Base-by-base conservation (phyloP, 129 eudicot genomes). In the Flaveria trinervia region DNA sequence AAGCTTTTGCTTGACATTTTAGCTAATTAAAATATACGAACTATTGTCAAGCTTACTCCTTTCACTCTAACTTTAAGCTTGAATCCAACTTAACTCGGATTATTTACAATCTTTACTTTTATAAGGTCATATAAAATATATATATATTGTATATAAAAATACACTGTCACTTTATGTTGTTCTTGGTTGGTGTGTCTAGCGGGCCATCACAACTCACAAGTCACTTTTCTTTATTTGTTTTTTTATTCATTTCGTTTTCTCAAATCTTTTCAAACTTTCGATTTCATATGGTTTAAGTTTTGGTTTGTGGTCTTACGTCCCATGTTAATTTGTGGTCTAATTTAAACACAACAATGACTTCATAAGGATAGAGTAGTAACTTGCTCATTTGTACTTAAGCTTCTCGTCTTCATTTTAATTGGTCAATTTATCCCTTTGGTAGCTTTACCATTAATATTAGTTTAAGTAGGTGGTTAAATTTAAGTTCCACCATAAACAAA, bases 261-360 rank as follows among this genome's bases (percentile, higher is more conserved):
- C 39, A 16, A 13, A 15, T 51, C 48, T 30, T 65, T 78, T 70
- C 71, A 18, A 9, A 44, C 48, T 44, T 44, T 10, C 48, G 48
- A 72, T 65, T 54, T 66, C 70, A 44, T 43, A 80, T 65, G 74
- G 66, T 80, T 26, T 5, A 73, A 73, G 6, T 64, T 73, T 65
- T 65, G 79, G 67, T 54, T 44, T 66, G 75, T 73, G 80, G 75
- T 75, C 44, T 80, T 54, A 30, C 56, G 84, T 80, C 76, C 80
- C 84, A 73, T 80, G 75, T 66, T 74, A 79, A 73, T 67, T 50
- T 80, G 71, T 74, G 76, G 80, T 80, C 65, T 74, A 48, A 13
- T 66, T 50, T 69, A 17, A 69, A 54, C 82, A 43, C 70, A 69
- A 70, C 70, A 28, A 46, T 71, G 61, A 70, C 43, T 51, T 5